Percentiles rank a stretch among this genome's conserved stretches.
phyloP scores from a whole-genome alignment of 2,329 filamentous ascomycete species.

The Aspergillus pseudoviridinutans region DNA sequence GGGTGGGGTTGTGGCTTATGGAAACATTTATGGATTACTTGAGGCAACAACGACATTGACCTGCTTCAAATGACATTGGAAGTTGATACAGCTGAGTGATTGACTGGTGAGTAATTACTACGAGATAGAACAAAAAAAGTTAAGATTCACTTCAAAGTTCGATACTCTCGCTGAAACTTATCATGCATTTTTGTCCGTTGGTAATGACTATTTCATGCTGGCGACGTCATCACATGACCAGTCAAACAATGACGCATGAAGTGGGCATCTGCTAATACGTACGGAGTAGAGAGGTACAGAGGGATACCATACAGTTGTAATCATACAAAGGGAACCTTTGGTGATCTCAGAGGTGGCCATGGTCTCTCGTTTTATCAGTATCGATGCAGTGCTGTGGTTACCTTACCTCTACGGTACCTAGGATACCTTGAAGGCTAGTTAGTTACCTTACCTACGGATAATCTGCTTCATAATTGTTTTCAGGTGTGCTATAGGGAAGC shows the following conservation, averaged over 20 bases:
- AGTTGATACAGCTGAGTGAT: background rate
- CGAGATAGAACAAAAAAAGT: background rate
- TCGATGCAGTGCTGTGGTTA: background rate
- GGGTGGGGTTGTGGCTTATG: background rate
- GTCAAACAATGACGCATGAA: background rate
- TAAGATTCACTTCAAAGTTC: background rate
- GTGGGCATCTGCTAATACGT: background rate
- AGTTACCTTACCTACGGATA: background rate
- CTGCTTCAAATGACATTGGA: background rate
- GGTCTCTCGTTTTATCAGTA: no score
- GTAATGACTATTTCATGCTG: background rate
- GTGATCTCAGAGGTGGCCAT: no score
- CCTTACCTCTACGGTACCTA: no score
- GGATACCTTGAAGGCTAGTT: no score
- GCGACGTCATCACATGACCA: background rate
- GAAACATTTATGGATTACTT: background rate
- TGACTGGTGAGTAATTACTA: background rate
- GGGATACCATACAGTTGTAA: no score
- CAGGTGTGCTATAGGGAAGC: background rate
- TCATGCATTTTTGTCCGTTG: background rate
- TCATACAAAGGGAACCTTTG: no score
- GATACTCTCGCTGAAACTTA: background rate
- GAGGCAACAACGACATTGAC: background rate
- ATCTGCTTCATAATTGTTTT: background rate
- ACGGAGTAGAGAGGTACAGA: no score